Conservation (phyloP, 345 rosid species). For the Turritis glabra region DNA sequence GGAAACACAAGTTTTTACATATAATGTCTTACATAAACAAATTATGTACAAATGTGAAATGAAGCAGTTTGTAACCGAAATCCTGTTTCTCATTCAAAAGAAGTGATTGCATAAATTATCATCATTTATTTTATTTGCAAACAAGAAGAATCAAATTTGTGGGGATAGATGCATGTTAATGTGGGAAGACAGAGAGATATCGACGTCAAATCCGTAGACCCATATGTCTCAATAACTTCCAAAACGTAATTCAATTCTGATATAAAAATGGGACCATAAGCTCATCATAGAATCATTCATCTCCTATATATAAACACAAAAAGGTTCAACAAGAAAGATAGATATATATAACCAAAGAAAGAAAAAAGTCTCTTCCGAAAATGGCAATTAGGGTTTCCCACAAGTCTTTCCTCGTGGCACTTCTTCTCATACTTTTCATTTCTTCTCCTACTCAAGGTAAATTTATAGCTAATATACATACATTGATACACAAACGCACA, state of each 20-base stretch:
- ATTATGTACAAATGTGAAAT: background rate
- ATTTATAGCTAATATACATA: background rate
- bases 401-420: conserved; percentile 28
- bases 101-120: conserved; percentile 7
- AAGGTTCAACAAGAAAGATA: conserved; percentile 21
- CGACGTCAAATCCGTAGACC: conserved; percentile 35
- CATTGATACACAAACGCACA: background rate
- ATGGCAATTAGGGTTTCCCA: conserved; percentile 41
- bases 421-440: conserved; percentile 35
- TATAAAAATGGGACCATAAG: conserved; percentile 35
- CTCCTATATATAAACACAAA: conserved; percentile 41
- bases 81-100: conserved; percentile 4
- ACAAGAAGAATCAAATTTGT: conserved; percentile 25
- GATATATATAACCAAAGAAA: conserved; percentile 9
- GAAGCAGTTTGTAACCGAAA: conserved; percentile 2
- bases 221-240: conserved; percentile 42
- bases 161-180: conserved; percentile 31
- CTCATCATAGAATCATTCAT: conserved; percentile 34
- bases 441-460: conserved; percentile 36
- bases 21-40: background rate
- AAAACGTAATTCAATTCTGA: conserved; percentile 33
- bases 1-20: background rate
- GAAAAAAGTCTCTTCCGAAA: conserved; percentile 21
- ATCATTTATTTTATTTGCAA: conserved; percentile 24
- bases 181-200: conserved; percentile 37